A percentile compares a stretch with the other conserved stretches of the same genome.
phyloP scores from a whole-genome alignment of 768 basidiomycete species.

The Fomitopsis serialis region DNA sequence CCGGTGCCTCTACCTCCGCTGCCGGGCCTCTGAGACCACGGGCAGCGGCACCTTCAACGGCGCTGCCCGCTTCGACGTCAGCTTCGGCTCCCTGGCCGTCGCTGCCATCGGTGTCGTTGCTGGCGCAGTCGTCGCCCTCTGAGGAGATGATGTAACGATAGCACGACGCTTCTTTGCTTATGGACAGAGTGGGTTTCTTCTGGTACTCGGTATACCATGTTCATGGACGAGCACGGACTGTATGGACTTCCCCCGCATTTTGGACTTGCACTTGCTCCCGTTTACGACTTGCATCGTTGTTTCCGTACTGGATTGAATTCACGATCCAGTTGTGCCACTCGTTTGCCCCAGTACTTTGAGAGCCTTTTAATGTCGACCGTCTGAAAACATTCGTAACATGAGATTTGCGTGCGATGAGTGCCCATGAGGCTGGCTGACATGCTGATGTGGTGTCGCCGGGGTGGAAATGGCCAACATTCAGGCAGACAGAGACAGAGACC shows the following conservation, averaged over 20 bases:
- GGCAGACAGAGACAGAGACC: too few species aligned
- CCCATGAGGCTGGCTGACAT: too few species aligned
- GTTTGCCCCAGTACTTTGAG: not conserved
- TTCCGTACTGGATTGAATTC: not conserved
- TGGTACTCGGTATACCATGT: not conserved
- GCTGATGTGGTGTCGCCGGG: too few species aligned
- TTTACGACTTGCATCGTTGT: not conserved
- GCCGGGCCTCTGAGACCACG: slow-evolving; percentile 16
- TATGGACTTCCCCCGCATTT: slow-evolving; percentile 4
- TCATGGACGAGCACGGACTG: slow-evolving; percentile 1
- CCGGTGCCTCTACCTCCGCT: slow-evolving; percentile 7
- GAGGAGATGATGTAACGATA: slow-evolving; percentile 8
- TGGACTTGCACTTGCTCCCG: not conserved
- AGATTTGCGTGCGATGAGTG: too few species aligned
- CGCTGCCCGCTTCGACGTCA: slow-evolving; percentile 22
- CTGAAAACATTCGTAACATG: not conserved
- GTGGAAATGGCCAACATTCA: too few species aligned
- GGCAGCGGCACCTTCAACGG: slow-evolving; percentile 24
- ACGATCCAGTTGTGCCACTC: not conserved
- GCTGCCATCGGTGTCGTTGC: slow-evolving; percentile 41
- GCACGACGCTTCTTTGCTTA: not conserved
- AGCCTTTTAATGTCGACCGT: not conserved
- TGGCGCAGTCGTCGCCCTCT: slow-evolving; percentile 43
- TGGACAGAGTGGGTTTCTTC: not conserved
- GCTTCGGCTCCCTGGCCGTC: slow-evolving; percentile 25